These are phyloP conservation scores for Ganoderma meredithae DNA, from an alignment of 1,284 basidiomycete genomes.

Conservation along the genomic window DNA sequence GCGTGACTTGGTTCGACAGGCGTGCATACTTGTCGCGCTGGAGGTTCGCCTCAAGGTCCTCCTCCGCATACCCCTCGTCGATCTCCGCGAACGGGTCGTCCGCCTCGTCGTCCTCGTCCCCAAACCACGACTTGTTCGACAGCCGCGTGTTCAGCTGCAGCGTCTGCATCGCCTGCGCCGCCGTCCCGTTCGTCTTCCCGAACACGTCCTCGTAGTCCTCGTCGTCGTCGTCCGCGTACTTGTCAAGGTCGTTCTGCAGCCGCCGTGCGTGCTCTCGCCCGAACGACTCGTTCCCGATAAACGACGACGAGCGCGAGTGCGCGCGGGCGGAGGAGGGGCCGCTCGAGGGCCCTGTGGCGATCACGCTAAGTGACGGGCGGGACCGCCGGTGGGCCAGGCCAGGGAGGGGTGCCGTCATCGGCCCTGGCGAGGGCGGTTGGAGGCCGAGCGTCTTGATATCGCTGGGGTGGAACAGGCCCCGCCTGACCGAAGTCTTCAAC, in stretches of 20 bases:
- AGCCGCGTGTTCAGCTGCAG: constrained; percentile 84
- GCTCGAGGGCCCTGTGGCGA: constrained; percentile 27
- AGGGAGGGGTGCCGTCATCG: constrained; percentile 70
- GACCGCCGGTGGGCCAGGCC: constrained; percentile 54
- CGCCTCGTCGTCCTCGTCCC: constrained; percentile 85
- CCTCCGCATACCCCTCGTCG: constrained; percentile 89
- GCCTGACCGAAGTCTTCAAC: constrained; percentile 75
- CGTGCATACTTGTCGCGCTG: constrained; percentile 92
- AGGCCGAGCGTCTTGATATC: constrained; percentile 81
- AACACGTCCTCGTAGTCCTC: constrained; percentile 96
- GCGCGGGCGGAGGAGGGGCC: constrained; percentile 36
- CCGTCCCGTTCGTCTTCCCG: constrained; percentile 74
- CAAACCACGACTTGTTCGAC: constrained; percentile 88
- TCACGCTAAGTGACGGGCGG: constrained; percentile 53
- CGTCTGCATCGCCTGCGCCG: constrained; percentile 67
- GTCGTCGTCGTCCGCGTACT: constrained; percentile 84
- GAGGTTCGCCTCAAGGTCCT: constrained; percentile 88
- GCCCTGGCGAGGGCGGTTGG: constrained; percentile 54
- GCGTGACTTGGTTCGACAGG: constrained; percentile 80
- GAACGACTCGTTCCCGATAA: constrained; percentile 62
- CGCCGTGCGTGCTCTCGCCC: constrained; percentile 68
- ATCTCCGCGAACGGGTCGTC: constrained; percentile 98
- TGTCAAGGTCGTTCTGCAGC: constrained; percentile 70
- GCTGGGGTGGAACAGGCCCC: constrained; percentile 86
- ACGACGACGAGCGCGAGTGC: constrained; percentile 61